Base-by-base conservation (phyloP, 192 early-diverging fungal genomes). In the Gryganskiella cystojenkinii region DNA sequence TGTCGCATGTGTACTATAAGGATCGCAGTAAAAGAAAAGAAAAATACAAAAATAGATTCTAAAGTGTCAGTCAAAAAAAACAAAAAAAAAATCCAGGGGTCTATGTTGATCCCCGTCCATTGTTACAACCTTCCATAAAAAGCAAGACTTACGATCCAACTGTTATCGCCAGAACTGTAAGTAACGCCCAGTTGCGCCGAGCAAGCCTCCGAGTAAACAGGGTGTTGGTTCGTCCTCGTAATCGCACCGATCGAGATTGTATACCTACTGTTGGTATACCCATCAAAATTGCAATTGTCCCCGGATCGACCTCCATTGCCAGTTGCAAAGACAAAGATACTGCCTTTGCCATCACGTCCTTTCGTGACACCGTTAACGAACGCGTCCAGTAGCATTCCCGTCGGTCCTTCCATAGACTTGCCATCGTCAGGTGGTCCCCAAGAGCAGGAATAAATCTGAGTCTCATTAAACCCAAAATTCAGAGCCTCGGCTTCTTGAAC, bases 251-350 rank as follows among this genome's bases (percentile, higher is more conserved):
- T 92, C 3, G 95, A 96, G 63, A 99, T 91, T 2, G 97, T 98
- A 79, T 95, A 99, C 17, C 96, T 94, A 66, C 91, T 93, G 83
- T 99, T 99, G 27, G 96, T 95, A 82, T 97, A 97, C 14, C 96
- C 95, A 70, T 98, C 95, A 84, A 90, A 95, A 80, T 98, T 98
- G 83, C 97, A 99, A 81, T 99, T 96, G 61, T 99, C 97, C 43
- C 85, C 84, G 3, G 53, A 68, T 1, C 81, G 74, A 0, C 93
- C 96, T 25, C 97, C 97, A 59, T 99, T 98, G 34, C 97, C 97
- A 2, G 93, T 90, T 0, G 95, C 97, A 86, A 99, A 99, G 11
- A 99, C 94, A 80, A 85, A 99, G 27, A 99, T 88, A 8, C 92
- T 93, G 7, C 97, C 97, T 46, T 88, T 85, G 11, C 96, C 97